Percentiles rank a stretch among this genome's conserved stretches.
phyloP scores from a whole-genome alignment of 1,284 basidiomycete genomes.

The Puccinia hordei region DNA sequence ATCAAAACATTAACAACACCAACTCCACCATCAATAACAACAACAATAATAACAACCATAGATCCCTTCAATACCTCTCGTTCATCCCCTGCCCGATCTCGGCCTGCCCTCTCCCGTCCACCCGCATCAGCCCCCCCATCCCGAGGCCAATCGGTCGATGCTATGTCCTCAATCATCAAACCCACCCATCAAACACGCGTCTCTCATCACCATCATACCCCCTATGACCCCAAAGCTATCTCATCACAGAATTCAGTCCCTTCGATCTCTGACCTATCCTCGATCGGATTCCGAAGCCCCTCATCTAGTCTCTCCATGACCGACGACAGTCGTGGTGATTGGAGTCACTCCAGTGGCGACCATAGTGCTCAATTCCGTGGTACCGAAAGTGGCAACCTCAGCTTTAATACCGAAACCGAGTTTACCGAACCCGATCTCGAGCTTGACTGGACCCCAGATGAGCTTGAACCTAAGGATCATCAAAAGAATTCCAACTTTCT shows the following conservation, averaged over 20 bases:
- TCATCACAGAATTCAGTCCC: slow-evolving; percentile 49
- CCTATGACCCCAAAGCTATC: too few species aligned
- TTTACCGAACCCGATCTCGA: slow-evolving; percentile 45
- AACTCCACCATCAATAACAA: not conserved
- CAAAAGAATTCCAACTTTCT: not conserved
- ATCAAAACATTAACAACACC: not conserved
- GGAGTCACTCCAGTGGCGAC: slow-evolving; percentile 39
- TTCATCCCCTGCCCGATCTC: not conserved
- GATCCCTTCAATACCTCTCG: slow-evolving; percentile 6
- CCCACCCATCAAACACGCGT: slow-evolving; percentile 21
- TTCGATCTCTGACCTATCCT: slow-evolving; percentile 43
- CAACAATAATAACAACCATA: not conserved
- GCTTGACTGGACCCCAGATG: slow-evolving; percentile 14
- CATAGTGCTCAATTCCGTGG: slow-evolving; percentile 6
- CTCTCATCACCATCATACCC: too few species aligned
- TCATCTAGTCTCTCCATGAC: slow-evolving; percentile 40
- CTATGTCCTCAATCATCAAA: slow-evolving; percentile 4
- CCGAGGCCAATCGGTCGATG: not conserved
- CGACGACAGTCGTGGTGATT: slow-evolving; percentile 37
- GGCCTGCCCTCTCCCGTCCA: slow-evolving; percentile 20
- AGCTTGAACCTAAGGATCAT: not conserved
- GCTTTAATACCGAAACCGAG: slow-evolving; percentile 46
- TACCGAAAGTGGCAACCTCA: slow-evolving; percentile 16
- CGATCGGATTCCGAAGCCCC: slow-evolving; percentile 20
- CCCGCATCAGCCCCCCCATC: slow-evolving; percentile 29